Conservation (phyloP, 148 eudicot species). For the Chenopodium formosanum region DNA sequence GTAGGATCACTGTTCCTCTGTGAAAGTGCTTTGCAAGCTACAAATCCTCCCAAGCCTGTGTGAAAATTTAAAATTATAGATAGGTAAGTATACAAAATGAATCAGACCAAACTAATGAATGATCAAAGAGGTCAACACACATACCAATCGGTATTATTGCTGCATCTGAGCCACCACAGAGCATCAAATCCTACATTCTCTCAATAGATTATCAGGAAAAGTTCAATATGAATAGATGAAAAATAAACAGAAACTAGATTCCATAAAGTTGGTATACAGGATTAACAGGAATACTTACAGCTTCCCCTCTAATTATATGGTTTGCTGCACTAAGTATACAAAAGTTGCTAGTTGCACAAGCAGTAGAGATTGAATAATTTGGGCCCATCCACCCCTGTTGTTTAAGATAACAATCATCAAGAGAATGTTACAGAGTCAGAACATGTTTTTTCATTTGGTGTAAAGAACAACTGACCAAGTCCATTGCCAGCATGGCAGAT, state of each 20-base stretch:
- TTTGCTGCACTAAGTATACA: constrained; percentile 91
- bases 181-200: constrained; percentile 79
- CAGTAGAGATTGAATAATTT: constrained; percentile 90
- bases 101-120: constrained; percentile 7
- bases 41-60: constrained; percentile 94
- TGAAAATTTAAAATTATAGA: constrained; percentile 3
- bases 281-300: constrained; percentile 58
- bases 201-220: neutral
- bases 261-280: constrained; percentile 14
- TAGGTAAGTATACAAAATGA: constrained; percentile 3
- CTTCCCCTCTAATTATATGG: constrained; percentile 94
- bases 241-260: constrained; percentile 7
- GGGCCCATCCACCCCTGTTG: constrained; percentile 99
- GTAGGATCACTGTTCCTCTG: constrained; percentile 81
- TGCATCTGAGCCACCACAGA: constrained; percentile 96
- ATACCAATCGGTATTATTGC: constrained; percentile 87
- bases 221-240: constrained; percentile 1
- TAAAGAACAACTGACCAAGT: constrained; percentile 54
- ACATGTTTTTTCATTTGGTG: neutral
- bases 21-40: constrained; percentile 92
- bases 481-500: constrained; percentile 97
- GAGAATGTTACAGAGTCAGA: constrained; percentile 5
- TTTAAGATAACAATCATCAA: constrained; percentile 17
- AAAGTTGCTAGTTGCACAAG: constrained; percentile 98
- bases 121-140: constrained; percentile 8